Conservation (phyloP, 2,329 filamentous ascomycete species). For the Neonectria punicea region DNA sequence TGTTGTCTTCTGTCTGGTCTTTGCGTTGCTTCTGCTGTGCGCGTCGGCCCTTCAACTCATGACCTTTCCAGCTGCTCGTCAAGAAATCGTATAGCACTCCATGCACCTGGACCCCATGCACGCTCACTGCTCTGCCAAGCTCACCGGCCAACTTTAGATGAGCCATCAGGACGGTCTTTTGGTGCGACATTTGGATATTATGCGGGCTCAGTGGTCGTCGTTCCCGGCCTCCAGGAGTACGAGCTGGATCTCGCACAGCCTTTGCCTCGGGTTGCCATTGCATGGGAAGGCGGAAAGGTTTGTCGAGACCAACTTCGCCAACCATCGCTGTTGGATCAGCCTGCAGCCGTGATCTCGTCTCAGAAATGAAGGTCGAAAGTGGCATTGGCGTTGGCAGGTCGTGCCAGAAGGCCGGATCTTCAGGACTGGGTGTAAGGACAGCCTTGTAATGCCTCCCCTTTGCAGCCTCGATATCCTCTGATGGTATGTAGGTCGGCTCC, state of each 20-base stretch:
- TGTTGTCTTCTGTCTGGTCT: not conserved
- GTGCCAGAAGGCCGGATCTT: constrained; percentile 37
- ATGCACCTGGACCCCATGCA: constrained; percentile 79
- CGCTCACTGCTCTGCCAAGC: constrained; percentile 69
- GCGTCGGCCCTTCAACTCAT: constrained; percentile 68
- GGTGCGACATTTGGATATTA: constrained; percentile 72
- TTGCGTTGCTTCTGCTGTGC: constrained; percentile 43
- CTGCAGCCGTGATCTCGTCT: constrained; percentile 65
- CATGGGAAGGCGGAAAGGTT: constrained; percentile 74
- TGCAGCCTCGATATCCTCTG: constrained; percentile 4
- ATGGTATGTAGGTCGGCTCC: constrained; percentile 4
- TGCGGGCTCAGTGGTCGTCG: constrained; percentile 73
- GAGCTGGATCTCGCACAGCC: constrained; percentile 33
- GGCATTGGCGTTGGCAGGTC: constrained; percentile 67
- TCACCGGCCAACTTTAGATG: constrained; percentile 76
- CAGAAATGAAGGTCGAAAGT: constrained; percentile 64
- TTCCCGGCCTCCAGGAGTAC: constrained; percentile 75
- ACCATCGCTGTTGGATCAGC: constrained; percentile 71
- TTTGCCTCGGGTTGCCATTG: constrained; percentile 56
- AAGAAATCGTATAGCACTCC: constrained; percentile 73
- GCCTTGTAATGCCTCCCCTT: constrained; percentile 36
- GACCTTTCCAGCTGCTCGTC: constrained; percentile 69
- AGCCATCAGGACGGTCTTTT: constrained; percentile 68
- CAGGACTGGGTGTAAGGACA: constrained; percentile 22
- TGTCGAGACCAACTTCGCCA: constrained; percentile 80